Evolutionary conservation across 129 eudicot species (phyloP).

Genomic region (Escallonia rubra): DNA sequence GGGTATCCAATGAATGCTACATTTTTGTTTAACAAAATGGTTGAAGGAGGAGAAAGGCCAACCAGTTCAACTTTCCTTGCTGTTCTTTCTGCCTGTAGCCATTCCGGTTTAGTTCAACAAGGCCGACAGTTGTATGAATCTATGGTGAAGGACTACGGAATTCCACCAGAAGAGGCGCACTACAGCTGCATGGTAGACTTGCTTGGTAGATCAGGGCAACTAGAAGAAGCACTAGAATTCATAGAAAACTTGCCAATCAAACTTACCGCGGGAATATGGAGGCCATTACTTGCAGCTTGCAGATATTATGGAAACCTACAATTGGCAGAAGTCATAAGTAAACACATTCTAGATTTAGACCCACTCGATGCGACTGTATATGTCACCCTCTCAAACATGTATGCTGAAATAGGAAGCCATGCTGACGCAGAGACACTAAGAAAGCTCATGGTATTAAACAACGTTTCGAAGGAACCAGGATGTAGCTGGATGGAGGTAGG

Average conservation of each 20-base stretch:
- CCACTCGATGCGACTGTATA: constrained; percentile 5
- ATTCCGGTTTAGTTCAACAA: constrained; percentile 16
- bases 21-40: constrained; percentile 53
- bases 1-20: constrained; percentile 50
- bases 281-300: constrained; percentile 9
- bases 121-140: constrained; percentile 4
- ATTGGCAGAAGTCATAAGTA: constrained; percentile 5
- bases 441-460: not conserved
- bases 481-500: constrained; percentile 13
- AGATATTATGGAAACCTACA: not conserved
- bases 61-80: constrained; percentile 42
- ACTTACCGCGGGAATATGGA: constrained; percentile 9
- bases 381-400: constrained; percentile 11
- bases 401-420: not conserved
- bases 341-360: not conserved
- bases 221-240: constrained; percentile 4
- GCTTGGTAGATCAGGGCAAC: constrained; percentile 7
- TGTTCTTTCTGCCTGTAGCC: constrained; percentile 66
- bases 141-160: not conserved
- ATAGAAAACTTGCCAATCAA: not conserved
- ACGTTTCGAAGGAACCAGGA: not conserved
- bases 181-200: constrained; percentile 15
- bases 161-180: constrained; percentile 2
- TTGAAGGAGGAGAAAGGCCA: constrained; percentile 28
- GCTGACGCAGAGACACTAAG: constrained; percentile 4